Conservation (phyloP, 352 stramenopile genomes). For the Phytophthora cryptogea region DNA sequence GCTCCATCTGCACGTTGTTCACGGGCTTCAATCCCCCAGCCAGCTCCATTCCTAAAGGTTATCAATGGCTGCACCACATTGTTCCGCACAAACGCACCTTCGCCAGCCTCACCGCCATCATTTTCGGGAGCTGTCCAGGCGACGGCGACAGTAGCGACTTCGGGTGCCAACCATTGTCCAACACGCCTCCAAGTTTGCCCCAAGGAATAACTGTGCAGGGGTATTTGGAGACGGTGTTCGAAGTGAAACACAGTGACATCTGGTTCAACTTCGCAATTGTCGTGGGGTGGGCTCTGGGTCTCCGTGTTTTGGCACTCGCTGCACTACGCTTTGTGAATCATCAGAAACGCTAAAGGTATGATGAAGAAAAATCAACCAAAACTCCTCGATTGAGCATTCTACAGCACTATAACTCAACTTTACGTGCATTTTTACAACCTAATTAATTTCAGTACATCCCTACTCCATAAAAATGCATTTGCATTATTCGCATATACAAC, state of each 20-base stretch:
- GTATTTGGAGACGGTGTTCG: constrained; percentile 36
- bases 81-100: constrained; percentile 33
- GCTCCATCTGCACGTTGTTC: constrained; percentile 44
- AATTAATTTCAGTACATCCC: too few species aligned
- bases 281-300: constrained; percentile 20
- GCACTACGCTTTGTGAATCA: constrained; percentile 20
- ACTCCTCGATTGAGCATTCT: too few species aligned
- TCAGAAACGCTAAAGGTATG: background rate
- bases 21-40: constrained; percentile 42
- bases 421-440: too few species aligned
- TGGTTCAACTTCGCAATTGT: constrained; percentile 28
- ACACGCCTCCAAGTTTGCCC: constrained; percentile 25
- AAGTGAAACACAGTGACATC: constrained; percentile 34
- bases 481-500: too few species aligned
- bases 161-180: constrained; percentile 23
- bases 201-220: constrained; percentile 32
- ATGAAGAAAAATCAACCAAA: too few species aligned
- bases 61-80: constrained; percentile 37
- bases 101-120: constrained; percentile 29
- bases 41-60: constrained; percentile 26
- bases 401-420: too few species aligned
- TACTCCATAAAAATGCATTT: too few species aligned
- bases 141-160: constrained; percentile 4
- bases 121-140: constrained; percentile 30
- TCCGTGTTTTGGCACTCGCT: constrained; percentile 32